Evolutionary conservation across 1,139 yeast species (phyloP).

Genomic region (Candida dubliniensis): DNA sequence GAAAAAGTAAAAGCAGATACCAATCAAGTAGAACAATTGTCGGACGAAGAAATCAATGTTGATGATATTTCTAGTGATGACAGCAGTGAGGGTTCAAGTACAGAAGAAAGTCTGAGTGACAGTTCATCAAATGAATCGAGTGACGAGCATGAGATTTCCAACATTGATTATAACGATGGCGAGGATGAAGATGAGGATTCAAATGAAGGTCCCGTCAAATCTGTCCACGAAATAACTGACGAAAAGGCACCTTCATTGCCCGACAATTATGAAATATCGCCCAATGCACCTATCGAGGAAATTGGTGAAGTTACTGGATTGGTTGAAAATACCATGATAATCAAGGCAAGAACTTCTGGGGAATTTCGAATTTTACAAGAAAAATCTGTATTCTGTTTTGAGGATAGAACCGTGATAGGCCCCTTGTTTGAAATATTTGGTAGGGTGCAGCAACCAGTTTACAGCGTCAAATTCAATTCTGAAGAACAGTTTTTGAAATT

Average conservation of each 20-base stretch:
- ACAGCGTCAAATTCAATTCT: slow-evolving; percentile 66
- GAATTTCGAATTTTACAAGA: slow-evolving; percentile 83
- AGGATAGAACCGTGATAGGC: slow-evolving; percentile 74
- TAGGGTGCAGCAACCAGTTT: slow-evolving; percentile 78
- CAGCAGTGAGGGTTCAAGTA: background rate
- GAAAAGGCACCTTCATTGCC: slow-evolving; percentile 73
- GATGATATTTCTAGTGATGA: slow-evolving; percentile 18
- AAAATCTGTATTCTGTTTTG: slow-evolving; percentile 76
- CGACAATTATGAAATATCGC: slow-evolving; percentile 58
- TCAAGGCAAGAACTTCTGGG: slow-evolving; percentile 78
- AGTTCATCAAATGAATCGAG: slow-evolving; percentile 15
- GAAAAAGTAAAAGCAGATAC: background rate
- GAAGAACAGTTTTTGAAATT: slow-evolving; percentile 51
- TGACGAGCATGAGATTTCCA: slow-evolving; percentile 17
- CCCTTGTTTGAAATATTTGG: slow-evolving; percentile 90
- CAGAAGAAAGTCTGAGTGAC: background rate
- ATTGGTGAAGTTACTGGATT: slow-evolving; percentile 72
- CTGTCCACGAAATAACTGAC: slow-evolving; percentile 73
- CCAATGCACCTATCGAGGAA: slow-evolving; percentile 63
- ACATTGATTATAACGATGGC: slow-evolving; percentile 16
- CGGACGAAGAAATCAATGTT: slow-evolving; percentile 32
- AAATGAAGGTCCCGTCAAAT: slow-evolving; percentile 58
- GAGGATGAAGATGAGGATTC: slow-evolving; percentile 49
- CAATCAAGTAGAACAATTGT: slow-evolving; percentile 15
- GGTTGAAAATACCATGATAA: slow-evolving; percentile 70